Percentiles rank a stretch among this genome's conserved stretches.
phyloP scores from a whole-genome alignment of 1,284 basidiomycete species.

The Takashimella koratensis region DNA sequence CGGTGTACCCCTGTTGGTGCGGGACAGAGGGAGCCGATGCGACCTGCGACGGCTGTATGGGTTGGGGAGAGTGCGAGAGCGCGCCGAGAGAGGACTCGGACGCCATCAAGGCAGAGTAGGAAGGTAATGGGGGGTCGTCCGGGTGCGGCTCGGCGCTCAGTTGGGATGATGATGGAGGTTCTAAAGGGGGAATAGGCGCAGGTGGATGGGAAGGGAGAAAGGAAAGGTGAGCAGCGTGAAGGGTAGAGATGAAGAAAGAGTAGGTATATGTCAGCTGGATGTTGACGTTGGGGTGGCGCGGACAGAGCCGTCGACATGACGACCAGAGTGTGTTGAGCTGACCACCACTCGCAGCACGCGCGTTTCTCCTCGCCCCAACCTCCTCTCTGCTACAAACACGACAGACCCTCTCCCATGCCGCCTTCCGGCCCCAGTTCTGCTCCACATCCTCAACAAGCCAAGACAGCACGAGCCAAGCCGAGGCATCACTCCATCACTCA shows the following conservation, averaged over 20 bases:
- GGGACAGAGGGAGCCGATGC: neutral
- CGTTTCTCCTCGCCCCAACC: too few relatives aligned
- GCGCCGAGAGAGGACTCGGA: conserved; percentile 14
- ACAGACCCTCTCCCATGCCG: too few relatives aligned
- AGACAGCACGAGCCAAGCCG: too few relatives aligned
- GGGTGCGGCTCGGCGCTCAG: conserved; percentile 13
- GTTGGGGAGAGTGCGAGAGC: conserved; percentile 22
- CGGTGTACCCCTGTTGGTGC: neutral
- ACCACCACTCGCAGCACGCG: too few relatives aligned
- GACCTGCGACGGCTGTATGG: conserved; percentile 3
- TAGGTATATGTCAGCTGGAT: conserved; percentile 1
- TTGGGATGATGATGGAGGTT: neutral
- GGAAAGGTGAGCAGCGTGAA: neutral
- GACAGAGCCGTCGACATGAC: too few relatives aligned
- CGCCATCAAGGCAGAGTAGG: conserved; percentile 34
- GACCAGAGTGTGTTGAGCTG: too few relatives aligned
- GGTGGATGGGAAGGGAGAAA: neutral
- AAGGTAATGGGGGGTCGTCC: conserved; percentile 29
- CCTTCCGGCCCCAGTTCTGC: too few relatives aligned
- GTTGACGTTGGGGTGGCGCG: too few relatives aligned
- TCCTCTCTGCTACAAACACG: too few relatives aligned
- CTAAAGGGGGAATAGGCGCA: neutral
- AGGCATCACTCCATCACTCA: conserved; percentile 14
- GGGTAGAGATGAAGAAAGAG: neutral
- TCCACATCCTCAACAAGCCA: too few relatives aligned